Conservation (phyloP, 1,139 yeast genomes). For the Lodderomyces pseudojiufengensis region DNA sequence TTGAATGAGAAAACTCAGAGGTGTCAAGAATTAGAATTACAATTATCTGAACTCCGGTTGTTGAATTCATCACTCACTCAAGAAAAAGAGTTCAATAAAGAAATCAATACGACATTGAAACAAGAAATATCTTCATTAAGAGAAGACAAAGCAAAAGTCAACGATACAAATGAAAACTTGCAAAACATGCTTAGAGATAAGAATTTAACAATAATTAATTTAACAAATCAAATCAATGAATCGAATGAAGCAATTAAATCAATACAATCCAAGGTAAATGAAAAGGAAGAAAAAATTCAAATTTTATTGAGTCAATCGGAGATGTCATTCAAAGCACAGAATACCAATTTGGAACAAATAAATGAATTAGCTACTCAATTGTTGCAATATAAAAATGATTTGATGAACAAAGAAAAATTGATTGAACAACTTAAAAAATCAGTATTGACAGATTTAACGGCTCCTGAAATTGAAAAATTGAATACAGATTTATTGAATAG, state of each 20-base stretch:
- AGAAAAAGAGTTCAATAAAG: constrained; percentile 50
- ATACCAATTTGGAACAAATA: constrained; percentile 60
- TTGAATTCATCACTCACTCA: constrained; percentile 50
- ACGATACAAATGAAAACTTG: constrained; percentile 56
- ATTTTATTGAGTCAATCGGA: constrained; percentile 50
- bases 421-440: constrained; percentile 12
- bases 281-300: constrained; percentile 48
- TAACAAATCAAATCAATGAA: constrained; percentile 46
- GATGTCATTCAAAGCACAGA: constrained; percentile 58
- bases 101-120: constrained; percentile 50
- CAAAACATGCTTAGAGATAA: constrained; percentile 64
- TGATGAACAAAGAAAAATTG: constrained; percentile 30
- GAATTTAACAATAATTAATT: constrained; percentile 48
- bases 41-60: constrained; percentile 42
- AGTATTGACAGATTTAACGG: constrained; percentile 5
- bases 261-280: constrained; percentile 48
- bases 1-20: constrained; percentile 54
- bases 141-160: constrained; percentile 59
- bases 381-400: constrained; percentile 38
- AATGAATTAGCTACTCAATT: constrained; percentile 46
- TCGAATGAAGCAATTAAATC: constrained; percentile 53
- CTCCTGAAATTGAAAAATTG: constrained; percentile 26
- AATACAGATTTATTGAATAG: constrained; percentile 36
- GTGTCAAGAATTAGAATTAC: constrained; percentile 54
- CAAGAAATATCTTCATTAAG: constrained; percentile 52